These are phyloP conservation scores for Lenzites betulinus DNA, from an alignment of 768 basidiomycete species.

Conservation along the genomic window DNA sequence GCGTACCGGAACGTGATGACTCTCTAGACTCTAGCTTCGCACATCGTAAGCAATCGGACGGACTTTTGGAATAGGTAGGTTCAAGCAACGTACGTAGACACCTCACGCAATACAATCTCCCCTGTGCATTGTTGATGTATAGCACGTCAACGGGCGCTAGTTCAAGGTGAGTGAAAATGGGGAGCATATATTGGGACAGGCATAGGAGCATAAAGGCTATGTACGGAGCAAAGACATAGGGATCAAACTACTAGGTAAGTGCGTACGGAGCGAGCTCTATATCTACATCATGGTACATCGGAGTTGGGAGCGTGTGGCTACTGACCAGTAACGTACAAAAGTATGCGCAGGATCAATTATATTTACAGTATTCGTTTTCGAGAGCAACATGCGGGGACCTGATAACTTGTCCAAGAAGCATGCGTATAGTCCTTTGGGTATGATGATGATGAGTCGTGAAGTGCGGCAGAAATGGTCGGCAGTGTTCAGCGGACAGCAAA, in stretches of 20 bases:
- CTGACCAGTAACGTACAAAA: background rate
- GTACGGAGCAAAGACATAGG: background rate
- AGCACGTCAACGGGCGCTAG: background rate
- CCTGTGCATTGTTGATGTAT: background rate
- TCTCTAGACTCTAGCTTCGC: background rate
- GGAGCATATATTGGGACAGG: background rate
- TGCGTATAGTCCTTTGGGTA: too few relatives aligned
- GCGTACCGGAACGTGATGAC: constrained; percentile 12
- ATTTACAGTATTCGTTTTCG: too few relatives aligned
- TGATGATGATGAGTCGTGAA: too few relatives aligned
- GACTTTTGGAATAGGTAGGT: background rate
- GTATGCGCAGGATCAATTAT: background rate
- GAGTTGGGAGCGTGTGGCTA: background rate
- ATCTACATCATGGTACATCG: background rate
- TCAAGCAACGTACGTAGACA: background rate
- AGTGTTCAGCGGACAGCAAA: background rate
- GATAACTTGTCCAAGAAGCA: too few relatives aligned
- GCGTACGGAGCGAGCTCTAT: background rate
- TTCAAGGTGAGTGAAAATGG: background rate
- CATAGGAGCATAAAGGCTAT: background rate
- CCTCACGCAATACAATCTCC: background rate
- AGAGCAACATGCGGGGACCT: too few relatives aligned
- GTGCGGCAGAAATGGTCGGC: background rate
- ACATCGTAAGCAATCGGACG: background rate
- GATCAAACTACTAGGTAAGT: too few relatives aligned